Evolutionary conservation across 1,139 yeast genomes (phyloP).

Genomic region (Geotrichum cucujoidarum): DNA sequence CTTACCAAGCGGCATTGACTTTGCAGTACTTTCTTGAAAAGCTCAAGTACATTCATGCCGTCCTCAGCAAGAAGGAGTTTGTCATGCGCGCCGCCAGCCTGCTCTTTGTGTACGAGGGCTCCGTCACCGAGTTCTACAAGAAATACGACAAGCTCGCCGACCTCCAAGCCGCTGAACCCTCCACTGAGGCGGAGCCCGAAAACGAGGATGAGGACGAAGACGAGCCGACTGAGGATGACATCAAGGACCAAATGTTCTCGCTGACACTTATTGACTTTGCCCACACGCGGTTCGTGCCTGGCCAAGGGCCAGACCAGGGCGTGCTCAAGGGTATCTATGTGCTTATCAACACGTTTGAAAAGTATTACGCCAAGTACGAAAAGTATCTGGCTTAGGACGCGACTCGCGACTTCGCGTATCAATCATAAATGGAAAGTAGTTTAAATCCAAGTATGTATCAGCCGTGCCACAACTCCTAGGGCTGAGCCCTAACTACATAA

Average conservation of each 20-base stretch:
- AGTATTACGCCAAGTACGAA: background rate
- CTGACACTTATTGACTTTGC: slow-evolving; percentile 84
- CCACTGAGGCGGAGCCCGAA: slow-evolving; percentile 24
- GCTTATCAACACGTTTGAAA: slow-evolving; percentile 40
- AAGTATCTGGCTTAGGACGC: background rate
- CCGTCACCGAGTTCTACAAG: slow-evolving; percentile 37
- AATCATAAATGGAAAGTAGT: too few relatives aligned
- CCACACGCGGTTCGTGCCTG: slow-evolving; percentile 63
- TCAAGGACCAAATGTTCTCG: slow-evolving; percentile 42
- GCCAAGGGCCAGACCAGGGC: slow-evolving; percentile 68
- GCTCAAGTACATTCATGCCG: slow-evolving; percentile 59
- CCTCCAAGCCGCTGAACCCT: slow-evolving; percentile 23
- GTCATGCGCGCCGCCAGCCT: slow-evolving; percentile 72
- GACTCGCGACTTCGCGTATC: too few relatives aligned
- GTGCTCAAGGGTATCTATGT: slow-evolving; percentile 62
- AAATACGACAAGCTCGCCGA: slow-evolving; percentile 27
- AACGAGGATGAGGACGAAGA: slow-evolving; percentile 30
- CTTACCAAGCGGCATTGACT: slow-evolving; percentile 18
- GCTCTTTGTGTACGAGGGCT: slow-evolving; percentile 70
- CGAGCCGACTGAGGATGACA: slow-evolving; percentile 28
- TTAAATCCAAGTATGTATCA: too few relatives aligned
- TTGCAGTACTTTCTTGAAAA: slow-evolving; percentile 48
- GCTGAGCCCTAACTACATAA: background rate
- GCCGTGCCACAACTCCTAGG: background rate
- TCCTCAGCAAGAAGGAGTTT: slow-evolving; percentile 56